A percentile compares a stretch with the other conserved stretches of the same genome.
Conservation (phyloP, 2,329 filamentous ascomycete species). For the Trichophyton verrucosum region DNA sequence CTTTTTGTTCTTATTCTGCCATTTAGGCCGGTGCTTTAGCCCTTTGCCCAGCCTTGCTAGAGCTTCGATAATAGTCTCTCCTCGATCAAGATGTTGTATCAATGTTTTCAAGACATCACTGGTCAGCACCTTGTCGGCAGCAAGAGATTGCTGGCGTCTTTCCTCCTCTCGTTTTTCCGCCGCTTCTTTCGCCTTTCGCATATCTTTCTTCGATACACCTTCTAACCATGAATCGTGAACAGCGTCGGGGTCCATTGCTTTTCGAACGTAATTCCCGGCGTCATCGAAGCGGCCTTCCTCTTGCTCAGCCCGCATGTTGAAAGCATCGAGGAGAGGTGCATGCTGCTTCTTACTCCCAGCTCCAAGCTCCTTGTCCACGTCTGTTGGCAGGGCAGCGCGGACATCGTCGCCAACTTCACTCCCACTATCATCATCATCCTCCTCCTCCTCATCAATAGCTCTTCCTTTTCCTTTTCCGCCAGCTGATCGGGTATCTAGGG, state of each 20-base stretch:
- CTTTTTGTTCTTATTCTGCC: conserved; percentile 47
- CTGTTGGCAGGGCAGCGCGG: conserved; percentile 59
- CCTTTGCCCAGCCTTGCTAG: conserved; percentile 65
- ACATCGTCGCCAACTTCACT: conserved; percentile 53
- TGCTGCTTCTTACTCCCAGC: conserved; percentile 83
- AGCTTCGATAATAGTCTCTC: conserved; percentile 81
- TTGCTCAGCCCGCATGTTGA: conserved; percentile 83
- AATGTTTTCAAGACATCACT: conserved; percentile 61
- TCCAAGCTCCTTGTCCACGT: conserved; percentile 77
- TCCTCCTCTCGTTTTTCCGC: conserved; percentile 76
- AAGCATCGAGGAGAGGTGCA: conserved; percentile 87
- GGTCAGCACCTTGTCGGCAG: conserved; percentile 62
- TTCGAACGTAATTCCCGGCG: conserved; percentile 78
- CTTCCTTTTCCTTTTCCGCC: conserved; percentile 39
- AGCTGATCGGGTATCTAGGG: conserved; percentile 40
- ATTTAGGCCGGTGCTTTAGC: conserved; percentile 48
- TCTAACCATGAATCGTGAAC: conserved; percentile 88
- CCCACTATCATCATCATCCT: conserved; percentile 48
- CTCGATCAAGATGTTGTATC: conserved; percentile 59
- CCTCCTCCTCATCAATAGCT: conserved; percentile 41
- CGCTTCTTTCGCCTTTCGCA: conserved; percentile 74
- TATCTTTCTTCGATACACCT: conserved; percentile 85
- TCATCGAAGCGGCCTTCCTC: conserved; percentile 91
- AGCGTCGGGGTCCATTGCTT: conserved; percentile 77
- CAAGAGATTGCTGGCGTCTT: conserved; percentile 54